Base-by-base conservation (phyloP, 306 rosid species). In the Morella rubra region DNA sequence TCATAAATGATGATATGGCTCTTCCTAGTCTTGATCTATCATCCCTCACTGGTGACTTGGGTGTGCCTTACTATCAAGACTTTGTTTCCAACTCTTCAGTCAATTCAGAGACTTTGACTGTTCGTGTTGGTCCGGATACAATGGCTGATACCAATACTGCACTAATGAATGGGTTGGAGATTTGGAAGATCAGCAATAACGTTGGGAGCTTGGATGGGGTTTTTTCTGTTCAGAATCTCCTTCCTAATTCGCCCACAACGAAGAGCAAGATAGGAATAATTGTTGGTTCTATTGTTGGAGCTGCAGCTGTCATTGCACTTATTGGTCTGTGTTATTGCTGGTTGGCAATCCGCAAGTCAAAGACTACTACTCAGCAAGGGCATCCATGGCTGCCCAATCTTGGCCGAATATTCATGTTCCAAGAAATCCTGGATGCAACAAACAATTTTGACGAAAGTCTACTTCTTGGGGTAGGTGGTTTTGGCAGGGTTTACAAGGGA, bases 401-500 rank as follows among this genome's bases (percentile, higher is more conserved):
- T 22, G 97, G 98, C 45, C 89, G 94, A 72, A 9, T 90, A 42
- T 95, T 95, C 85, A 84, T 79, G 82, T 90, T 95, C 86, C 96
- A 88, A 83, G 98, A 92, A 76, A 92, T 95, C 74, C 84, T 85
- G 6, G 96, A 90, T 69, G 97, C 98, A 67, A 90, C 96, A 72
- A 89, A 90, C 84, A 95, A 95, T 76, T 95, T 95, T 45, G 97
- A 95, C 69, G 97, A 92, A 81, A 88, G 76, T 74, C 78, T 82
- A 37, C 95, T 95, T 73, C 96, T 95, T 22, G 98, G 98, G 27
- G 97, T 92, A 70, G 98, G 98, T 69, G 98, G 97, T 69, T 95
- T 95, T 71, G 98, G 98, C 8, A 84, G 92, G 82, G 98, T 95
- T 79, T 92, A 90, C 67, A 82, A 88, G 81, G 98, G 98, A 86